A percentile compares a stretch with the other conserved stretches of the same genome.
Conservation (phyloP, 208 protist species). For the Wallacemonas rigidus region DNA sequence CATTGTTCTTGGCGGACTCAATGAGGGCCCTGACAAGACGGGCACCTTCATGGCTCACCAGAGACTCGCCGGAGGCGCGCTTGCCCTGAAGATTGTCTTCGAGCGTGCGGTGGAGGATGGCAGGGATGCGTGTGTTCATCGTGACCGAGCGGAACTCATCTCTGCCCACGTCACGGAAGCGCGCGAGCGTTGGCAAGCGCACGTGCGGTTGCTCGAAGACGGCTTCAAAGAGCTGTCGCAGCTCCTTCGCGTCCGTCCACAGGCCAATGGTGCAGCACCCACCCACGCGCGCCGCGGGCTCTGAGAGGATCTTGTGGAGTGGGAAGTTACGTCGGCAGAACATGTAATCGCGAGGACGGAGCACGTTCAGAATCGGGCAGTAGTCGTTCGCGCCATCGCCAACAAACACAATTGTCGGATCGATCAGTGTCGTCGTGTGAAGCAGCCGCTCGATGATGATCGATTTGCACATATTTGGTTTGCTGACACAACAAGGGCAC, state of each 20-base stretch:
- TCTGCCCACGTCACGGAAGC: constrained; percentile 64
- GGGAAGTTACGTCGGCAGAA: constrained; percentile 70
- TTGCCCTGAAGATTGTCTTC: constrained; percentile 36
- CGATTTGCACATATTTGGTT: constrained; percentile 89
- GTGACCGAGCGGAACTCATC: constrained; percentile 80
- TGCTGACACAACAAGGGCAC: constrained; percentile 61
- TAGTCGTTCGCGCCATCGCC: constrained; percentile 87
- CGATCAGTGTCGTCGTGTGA: constrained; percentile 70
- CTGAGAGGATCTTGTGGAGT: constrained; percentile 53
- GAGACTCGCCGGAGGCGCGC: neutral
- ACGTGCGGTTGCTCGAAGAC: constrained; percentile 25
- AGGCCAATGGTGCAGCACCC: constrained; percentile 81
- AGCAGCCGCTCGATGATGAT: constrained; percentile 76
- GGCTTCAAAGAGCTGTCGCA: constrained; percentile 59
- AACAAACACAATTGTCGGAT: constrained; percentile 87
- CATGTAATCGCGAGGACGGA: constrained; percentile 82
- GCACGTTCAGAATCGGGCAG: constrained; percentile 77
- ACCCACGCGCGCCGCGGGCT: constrained; percentile 23
- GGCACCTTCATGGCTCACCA: constrained; percentile 12
- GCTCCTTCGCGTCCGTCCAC: constrained; percentile 65
- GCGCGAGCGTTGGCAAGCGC: constrained; percentile 76
- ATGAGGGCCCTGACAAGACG: constrained; percentile 42
- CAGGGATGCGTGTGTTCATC: constrained; percentile 53
- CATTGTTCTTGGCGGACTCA: constrained; percentile 39
- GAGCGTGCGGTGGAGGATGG: constrained; percentile 57